Conservation (phyloP, 106 monocot species). For the Hemerocallis citrina region DNA sequence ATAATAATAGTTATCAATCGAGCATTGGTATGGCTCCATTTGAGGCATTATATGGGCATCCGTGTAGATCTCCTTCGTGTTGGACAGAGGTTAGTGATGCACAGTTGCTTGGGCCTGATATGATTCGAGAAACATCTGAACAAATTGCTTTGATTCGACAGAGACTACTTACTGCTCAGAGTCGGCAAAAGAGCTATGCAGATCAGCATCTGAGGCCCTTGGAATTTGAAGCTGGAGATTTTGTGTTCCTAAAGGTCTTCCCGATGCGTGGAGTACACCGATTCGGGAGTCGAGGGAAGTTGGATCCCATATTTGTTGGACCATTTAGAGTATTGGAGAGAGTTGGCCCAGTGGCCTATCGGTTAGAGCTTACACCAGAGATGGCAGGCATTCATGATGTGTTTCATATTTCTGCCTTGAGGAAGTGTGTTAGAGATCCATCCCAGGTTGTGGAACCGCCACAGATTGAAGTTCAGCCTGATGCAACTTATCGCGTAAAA, state of each 20-base stretch:
- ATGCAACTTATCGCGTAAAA: no score
- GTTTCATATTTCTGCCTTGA: neutral
- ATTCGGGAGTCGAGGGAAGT: neutral
- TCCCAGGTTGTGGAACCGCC: no score
- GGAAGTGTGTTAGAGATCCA: neutral
- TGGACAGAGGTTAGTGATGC: neutral
- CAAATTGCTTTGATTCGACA: neutral
- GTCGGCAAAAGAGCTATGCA: constrained; percentile 2
- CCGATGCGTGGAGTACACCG: neutral
- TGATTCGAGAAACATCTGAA: neutral
- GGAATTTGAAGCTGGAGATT: neutral
- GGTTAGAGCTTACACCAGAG: neutral
- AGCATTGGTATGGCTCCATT: neutral
- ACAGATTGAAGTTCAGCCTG: no score
- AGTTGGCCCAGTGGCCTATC: neutral
- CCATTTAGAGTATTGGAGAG: neutral
- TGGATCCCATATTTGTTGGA: neutral
- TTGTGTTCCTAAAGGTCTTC: neutral
- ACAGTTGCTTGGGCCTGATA: neutral
- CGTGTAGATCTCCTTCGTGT: neutral
- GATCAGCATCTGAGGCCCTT: neutral
- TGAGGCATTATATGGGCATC: neutral
- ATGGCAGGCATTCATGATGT: neutral
- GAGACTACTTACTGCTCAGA: neutral
- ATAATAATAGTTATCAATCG: neutral